Base-by-base conservation (phyloP, 257 asterid genomes). In the Jasminum sambac region DNA sequence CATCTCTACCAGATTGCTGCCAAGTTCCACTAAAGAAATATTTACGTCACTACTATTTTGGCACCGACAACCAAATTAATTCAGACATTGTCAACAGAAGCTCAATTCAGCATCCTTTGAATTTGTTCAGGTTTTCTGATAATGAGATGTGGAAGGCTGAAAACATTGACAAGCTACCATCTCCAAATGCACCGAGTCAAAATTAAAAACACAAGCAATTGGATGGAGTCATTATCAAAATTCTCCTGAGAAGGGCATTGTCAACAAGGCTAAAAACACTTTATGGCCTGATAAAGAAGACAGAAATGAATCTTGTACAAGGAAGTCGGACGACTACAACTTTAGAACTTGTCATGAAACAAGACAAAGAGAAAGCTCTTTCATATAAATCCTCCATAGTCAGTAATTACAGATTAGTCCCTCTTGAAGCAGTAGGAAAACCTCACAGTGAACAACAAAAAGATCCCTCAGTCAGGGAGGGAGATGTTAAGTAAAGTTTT, bases 221-320 rank as follows among this genome's bases (percentile, higher is more conserved):
- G 69, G 68, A 55, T 70, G 70, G 34, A 44, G 25, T 12, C 8
- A 63, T 21, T 59, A 40, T 64, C 11, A 34, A 64, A 66, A 75
- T 13, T 19, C 48, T 50, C 39, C 76, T 2, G 26, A 71, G 52
- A 37, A 63, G 25, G 17, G 46, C 11, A 24, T 21, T 30, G 10
- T 11, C 62, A 2, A 19, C 4, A 23, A 55, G 16, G 4, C 21
- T 21, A 14, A 23, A 23, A 55, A 55, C 62, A 55, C 62, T 55
- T 19, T 24, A 21, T 5, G 67, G 17, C 17, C n/a, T 10, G n/a
- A 11, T 37, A 17, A 34, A 58, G 68, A 76, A 39, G 67, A 21
- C 69, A 69, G 55, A 69, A 30, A 63, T 64, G 14, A 9, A 24
- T 30, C 17, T 25, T 34, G 64, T 55, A 55, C 62, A 19, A 41